Conservation (phyloP, 805 yeast genomes). For the Candida nanaspora region DNA sequence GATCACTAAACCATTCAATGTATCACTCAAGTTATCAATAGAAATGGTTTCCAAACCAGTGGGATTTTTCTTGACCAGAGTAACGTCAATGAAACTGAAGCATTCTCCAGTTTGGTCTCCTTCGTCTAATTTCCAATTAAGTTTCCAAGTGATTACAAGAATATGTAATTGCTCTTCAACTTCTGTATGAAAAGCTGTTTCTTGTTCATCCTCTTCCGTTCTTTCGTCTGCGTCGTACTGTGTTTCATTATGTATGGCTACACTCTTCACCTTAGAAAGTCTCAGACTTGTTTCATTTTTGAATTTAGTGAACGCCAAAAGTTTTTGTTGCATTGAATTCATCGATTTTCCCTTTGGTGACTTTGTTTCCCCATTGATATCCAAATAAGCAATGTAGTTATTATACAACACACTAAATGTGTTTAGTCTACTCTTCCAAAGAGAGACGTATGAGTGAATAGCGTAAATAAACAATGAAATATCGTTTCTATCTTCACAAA, state of each 20-base stretch:
- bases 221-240: no score
- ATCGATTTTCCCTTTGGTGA: background rate
- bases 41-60: background rate
- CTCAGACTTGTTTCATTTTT: slow-evolving; percentile 2
- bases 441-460: slow-evolving; percentile 15
- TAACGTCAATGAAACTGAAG: background rate
- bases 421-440: slow-evolving; percentile 11
- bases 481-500: slow-evolving; percentile 9
- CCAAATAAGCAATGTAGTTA: slow-evolving; percentile 5
- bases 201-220: no score
- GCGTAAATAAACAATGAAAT: slow-evolving; percentile 17
- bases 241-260: no score
- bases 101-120: slow-evolving; percentile 1
- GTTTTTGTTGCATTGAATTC: background rate
- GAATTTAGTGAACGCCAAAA: slow-evolving; percentile 2
- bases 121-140: background rate
- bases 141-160: background rate
- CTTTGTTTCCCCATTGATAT: slow-evolving; percentile 9
- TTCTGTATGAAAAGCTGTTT: no score
- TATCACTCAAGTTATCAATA: slow-evolving; percentile 6
- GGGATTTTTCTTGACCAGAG: background rate
- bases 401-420: slow-evolving; percentile 14
- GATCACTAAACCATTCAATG: slow-evolving; percentile 10
- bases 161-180: background rate
- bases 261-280: background rate